Base-by-base conservation (phyloP, 2,329 filamentous ascomycete genomes). In the Hymenoscyphus salicellus region DNA sequence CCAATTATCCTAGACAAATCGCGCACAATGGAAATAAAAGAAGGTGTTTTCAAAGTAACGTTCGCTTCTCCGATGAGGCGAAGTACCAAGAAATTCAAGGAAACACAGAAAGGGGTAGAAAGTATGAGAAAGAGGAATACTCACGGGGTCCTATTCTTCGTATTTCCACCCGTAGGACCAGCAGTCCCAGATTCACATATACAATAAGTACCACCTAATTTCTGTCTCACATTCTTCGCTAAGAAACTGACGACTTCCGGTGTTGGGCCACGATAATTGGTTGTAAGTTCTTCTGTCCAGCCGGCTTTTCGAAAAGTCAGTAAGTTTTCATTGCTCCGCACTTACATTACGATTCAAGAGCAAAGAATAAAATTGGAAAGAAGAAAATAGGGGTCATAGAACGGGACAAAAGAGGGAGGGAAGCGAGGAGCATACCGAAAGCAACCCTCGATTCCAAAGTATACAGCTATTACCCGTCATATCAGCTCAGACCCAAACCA, bases 171-270 rank as follows among this genome's bases (percentile, higher is more conserved):
- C 0, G 83, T 86, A 8, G 86, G 86, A 0, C 86, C 86, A n/a
- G 86, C 86, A 1, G 86, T 89, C 0, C 86, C 86, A 61, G 82
- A 85, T 78, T 89, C 85, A 62, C 79, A 79, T 7, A 88, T 71
- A 8, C 82, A 81, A 71, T 87, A 89, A 20, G 84, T 87, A 64
- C 80, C 81, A 6, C 78, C 78, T 30, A 89, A 74, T 55, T 80
- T 83, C n/a, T 71, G 75, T n/a, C 86, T 76, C 32, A 86, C 82
- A 69, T 86, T 81, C 49, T 80, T 79, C 0, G 86, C 86, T 7
- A 89, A 72, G 0, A 80, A 82, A 0, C 78, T 76, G 2, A 89
- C 86, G 60, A 89, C 79, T 1, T 81, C 79, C 0, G 84, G 80
- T 1, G 84, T 88, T 0, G 86, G 86, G 0, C 86, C 86, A n/a